These are phyloP conservation scores for Lindgomyces ingoldianus DNA, from an alignment of 495 filamentous ascomycete genomes.

Conservation along the genomic window DNA sequence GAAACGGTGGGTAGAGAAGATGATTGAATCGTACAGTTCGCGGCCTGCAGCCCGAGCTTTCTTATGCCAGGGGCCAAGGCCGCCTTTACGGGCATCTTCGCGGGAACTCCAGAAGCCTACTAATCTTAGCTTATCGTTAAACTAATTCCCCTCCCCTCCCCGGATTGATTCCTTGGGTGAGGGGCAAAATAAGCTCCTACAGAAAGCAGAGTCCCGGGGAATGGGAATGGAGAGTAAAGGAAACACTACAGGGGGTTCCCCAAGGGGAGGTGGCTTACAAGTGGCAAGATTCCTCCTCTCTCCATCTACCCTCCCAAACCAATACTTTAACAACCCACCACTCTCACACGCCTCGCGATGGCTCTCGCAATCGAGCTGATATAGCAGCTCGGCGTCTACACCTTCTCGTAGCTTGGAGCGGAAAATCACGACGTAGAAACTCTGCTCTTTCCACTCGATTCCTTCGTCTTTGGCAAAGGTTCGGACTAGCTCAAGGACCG, in stretches of 20 bases:
- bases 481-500: slow-evolving; percentile 59
- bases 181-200: not conserved
- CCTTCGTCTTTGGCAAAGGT: slow-evolving; percentile 47
- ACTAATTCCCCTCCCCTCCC: not conserved
- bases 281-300: slow-evolving; percentile 43
- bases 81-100: slow-evolving; percentile 38
- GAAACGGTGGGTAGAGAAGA: slow-evolving; percentile 41
- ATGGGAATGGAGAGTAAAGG: too few relatives aligned
- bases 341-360: slow-evolving; percentile 74
- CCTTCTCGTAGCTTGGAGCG: slow-evolving; percentile 65
- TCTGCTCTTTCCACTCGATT: slow-evolving; percentile 62
- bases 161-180: slow-evolving; percentile 5
- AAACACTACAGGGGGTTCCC: too few relatives aligned
- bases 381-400: slow-evolving; percentile 62
- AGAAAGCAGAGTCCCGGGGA: not conserved
- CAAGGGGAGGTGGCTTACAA: too few relatives aligned
- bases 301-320: slow-evolving; percentile 37
- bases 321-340: slow-evolving; percentile 77
- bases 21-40: slow-evolving; percentile 40
- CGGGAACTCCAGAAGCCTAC: slow-evolving; percentile 41
- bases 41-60: slow-evolving; percentile 39
- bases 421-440: slow-evolving; percentile 83
- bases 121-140: not conserved
- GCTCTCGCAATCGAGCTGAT: slow-evolving; percentile 68
- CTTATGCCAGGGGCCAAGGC: slow-evolving; percentile 41